phyloP scores from a whole-genome alignment of 2,329 filamentous ascomycete genomes.

The Aspergillus sojae region DNA sequence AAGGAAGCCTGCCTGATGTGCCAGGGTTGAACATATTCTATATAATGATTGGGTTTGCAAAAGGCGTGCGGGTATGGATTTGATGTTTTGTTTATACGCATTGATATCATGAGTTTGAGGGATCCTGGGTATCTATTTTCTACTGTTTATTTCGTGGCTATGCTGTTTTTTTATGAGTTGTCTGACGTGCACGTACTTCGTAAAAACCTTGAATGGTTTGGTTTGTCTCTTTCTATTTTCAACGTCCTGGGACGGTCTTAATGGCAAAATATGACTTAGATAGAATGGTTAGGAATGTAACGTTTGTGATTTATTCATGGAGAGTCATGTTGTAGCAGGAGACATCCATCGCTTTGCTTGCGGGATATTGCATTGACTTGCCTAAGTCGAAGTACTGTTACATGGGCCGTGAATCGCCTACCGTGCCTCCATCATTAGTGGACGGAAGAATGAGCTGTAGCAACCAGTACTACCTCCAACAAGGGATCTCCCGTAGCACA shows the following conservation, averaged over 20 bases:
- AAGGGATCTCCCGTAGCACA: neutral
- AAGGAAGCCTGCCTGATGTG: constrained; percentile 96
- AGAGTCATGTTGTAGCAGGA: neutral
- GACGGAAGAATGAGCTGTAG: neutral
- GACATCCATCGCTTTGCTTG: neutral
- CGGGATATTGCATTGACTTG: neutral
- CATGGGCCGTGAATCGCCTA: neutral
- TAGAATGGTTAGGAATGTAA: constrained; percentile 7
- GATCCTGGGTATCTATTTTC: constrained; percentile 16
- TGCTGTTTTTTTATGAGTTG: constrained; percentile 15
- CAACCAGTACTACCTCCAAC: neutral
- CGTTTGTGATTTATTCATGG: neutral
- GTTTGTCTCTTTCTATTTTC: neutral
- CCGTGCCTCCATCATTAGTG: neutral
- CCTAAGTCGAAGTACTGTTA: neutral
- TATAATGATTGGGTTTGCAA: constrained; percentile 3
- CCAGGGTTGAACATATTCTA: constrained; percentile 68
- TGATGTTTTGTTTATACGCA: constrained; percentile 11
- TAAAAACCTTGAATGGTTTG: neutral
- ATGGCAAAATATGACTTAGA: constrained; percentile 10
- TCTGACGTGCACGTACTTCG: neutral
- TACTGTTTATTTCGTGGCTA: constrained; percentile 6
- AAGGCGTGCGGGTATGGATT: neutral
- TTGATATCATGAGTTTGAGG: constrained; percentile 39
- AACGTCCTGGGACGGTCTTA: neutral